Evolutionary conservation across 306 rosid genomes (phyloP).

Genomic region (Nissolia schottii): DNA sequence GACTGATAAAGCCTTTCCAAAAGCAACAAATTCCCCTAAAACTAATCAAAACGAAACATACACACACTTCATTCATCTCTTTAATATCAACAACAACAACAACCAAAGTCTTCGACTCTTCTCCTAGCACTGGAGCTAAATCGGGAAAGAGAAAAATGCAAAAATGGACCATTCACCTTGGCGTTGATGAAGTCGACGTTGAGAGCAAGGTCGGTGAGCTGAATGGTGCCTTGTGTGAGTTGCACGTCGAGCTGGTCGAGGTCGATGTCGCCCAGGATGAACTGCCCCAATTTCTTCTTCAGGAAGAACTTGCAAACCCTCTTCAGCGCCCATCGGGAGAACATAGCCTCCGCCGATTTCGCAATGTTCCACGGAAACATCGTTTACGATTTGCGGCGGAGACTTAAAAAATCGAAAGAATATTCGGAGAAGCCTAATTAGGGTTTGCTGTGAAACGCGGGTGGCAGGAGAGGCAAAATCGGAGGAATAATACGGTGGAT

Average conservation of each 20-base stretch:
- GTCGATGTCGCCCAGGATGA: constrained; percentile 83
- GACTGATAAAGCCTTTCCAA: background rate
- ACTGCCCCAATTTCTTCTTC: constrained; percentile 91
- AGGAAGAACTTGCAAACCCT: constrained; percentile 79
- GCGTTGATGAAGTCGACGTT: constrained; percentile 75
- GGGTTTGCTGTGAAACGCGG: constrained; percentile 8
- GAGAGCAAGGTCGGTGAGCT: constrained; percentile 87
- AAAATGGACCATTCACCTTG: constrained; percentile 39
- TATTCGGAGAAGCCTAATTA: background rate
- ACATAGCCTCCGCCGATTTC: constrained; percentile 91
- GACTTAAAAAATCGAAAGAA: background rate
- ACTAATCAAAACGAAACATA: background rate
- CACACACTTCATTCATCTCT: background rate
- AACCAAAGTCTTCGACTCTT: background rate
- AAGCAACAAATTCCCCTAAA: background rate
- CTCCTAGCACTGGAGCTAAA: background rate
- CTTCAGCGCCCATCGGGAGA: constrained; percentile 86
- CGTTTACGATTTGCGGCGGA: constrained; percentile 13
- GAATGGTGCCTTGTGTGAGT: constrained; percentile 75
- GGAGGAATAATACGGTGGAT: background rate
- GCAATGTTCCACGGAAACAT: constrained; percentile 91
- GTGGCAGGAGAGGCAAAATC: background rate
- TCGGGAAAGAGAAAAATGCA: background rate
- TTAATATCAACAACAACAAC: background rate
- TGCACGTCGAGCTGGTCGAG: constrained; percentile 92